Percentiles rank a stretch among this genome's conserved stretches.
Evolutionary conservation across 2,329 filamentous ascomycete species (phyloP).

Genomic region (Alternaria arbusti): DNA sequence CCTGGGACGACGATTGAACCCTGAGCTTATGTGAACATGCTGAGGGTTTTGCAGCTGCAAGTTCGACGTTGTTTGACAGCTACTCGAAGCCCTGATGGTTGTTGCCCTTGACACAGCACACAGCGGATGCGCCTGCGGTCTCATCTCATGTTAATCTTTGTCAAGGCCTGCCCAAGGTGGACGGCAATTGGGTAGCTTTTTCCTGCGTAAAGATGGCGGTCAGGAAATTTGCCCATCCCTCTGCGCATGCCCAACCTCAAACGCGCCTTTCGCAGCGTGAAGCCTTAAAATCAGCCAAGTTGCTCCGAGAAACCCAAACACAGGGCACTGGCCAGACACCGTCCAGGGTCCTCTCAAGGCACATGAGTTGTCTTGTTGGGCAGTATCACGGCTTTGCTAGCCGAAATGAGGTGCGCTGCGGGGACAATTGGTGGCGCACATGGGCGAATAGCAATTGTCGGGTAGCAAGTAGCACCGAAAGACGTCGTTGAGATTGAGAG

Average conservation of each 20-base stretch:
- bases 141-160: background rate
- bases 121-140: background rate
- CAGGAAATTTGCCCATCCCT: background rate
- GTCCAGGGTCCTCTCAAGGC: background rate
- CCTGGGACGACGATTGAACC: background rate
- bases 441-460: background rate
- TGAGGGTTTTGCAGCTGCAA: background rate
- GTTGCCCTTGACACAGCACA: background rate
- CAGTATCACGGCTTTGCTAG: background rate
- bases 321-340: background rate
- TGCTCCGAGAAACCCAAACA: background rate
- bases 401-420: constrained; percentile 4
- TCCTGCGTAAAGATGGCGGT: background rate
- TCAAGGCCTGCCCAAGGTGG: background rate
- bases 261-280: background rate
- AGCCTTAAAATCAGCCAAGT: background rate
- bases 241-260: background rate
- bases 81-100: background rate
- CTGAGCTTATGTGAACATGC: background rate
- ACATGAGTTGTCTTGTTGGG: background rate
- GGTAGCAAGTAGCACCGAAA: background rate
- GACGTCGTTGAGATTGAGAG: background rate
- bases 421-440: background rate
- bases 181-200: background rate
- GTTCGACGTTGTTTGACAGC: background rate